Evolutionary conservation across 139 green algal genomes (phyloP).

Genomic region (Marvania coccoides): DNA sequence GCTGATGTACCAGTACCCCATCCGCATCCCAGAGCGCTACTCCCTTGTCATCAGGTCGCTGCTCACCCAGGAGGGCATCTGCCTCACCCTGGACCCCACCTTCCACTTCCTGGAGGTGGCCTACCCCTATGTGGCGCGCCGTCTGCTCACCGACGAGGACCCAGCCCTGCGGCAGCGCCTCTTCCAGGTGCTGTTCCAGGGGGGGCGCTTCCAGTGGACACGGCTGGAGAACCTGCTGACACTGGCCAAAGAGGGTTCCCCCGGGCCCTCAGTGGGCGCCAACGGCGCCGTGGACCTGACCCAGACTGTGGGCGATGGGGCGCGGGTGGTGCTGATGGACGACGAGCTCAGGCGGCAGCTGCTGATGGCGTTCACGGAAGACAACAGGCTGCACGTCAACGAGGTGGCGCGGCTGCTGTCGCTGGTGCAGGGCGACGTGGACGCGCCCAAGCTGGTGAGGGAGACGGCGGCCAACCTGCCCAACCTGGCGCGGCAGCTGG

Average conservation of each 20-base stretch:
- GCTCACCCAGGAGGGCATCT: slow-evolving; percentile 92
- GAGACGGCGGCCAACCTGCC: slow-evolving; percentile 31
- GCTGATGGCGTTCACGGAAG: slow-evolving; percentile 89
- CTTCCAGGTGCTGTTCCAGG: slow-evolving; percentile 83
- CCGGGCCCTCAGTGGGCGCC: background rate
- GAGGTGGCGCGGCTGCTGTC: slow-evolving; percentile 56
- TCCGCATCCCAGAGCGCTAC: slow-evolving; percentile 98
- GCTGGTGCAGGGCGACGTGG: slow-evolving; percentile 45
- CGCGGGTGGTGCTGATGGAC: slow-evolving; percentile 66
- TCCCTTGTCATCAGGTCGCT: slow-evolving; percentile 86
- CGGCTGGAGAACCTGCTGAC: slow-evolving; percentile 91
- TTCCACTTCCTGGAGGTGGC: slow-evolving; percentile 98
- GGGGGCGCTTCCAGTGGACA: slow-evolving; percentile 91
- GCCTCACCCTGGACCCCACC: slow-evolving; percentile 87
- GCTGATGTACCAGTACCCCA: slow-evolving; percentile 98
- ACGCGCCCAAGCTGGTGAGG: slow-evolving; percentile 26
- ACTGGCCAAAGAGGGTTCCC: slow-evolving; percentile 46
- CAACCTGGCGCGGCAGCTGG: slow-evolving; percentile 34
- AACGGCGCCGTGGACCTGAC: slow-evolving; percentile 69
- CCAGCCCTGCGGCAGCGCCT: slow-evolving; percentile 86
- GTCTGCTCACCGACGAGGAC: slow-evolving; percentile 94
- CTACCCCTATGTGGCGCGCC: slow-evolving; percentile 56
- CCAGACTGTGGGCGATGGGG: slow-evolving; percentile 73
- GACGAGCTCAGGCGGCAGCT: slow-evolving; percentile 71
- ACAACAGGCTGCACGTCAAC: slow-evolving; percentile 84